Evolutionary conservation across 2,329 filamentous ascomycete species (phyloP).

Genomic region (Penicillium rolfsii): DNA sequence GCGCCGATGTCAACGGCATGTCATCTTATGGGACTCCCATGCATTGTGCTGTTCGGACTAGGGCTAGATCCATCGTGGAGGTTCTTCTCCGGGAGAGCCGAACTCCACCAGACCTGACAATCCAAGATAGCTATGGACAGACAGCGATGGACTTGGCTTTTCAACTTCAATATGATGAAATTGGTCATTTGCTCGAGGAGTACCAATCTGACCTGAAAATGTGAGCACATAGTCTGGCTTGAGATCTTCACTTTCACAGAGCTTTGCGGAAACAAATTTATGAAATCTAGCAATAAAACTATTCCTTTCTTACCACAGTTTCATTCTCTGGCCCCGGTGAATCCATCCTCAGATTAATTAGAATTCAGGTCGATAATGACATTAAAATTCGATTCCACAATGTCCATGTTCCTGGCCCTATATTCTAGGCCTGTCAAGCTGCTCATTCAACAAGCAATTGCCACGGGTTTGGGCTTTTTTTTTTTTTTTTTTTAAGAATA

Average conservation of each 20-base stretch:
- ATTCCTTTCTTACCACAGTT: too few species aligned
- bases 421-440: too few species aligned
- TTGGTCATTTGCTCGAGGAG: neutral
- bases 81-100: neutral
- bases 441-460: too few species aligned
- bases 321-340: too few species aligned
- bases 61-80: neutral
- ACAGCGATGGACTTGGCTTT: neutral
- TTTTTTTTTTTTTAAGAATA: too few species aligned
- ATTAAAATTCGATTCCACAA: too few species aligned
- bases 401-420: too few species aligned
- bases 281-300: too few species aligned
- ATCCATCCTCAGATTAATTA: too few species aligned
- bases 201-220: neutral
- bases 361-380: too few species aligned
- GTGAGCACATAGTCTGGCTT: neutral
- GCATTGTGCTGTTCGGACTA: neutral
- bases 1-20: neutral
- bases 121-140: neutral
- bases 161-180: neutral
- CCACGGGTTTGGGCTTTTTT: too few species aligned
- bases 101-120: neutral
- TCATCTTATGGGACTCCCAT: neutral
- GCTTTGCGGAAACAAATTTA: too few species aligned
- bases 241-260: neutral